Percentiles rank a stretch among this genome's conserved stretches.
phyloP scores from a whole-genome alignment of 2,329 filamentous ascomycete species.

The Aspergillus uvarum region DNA sequence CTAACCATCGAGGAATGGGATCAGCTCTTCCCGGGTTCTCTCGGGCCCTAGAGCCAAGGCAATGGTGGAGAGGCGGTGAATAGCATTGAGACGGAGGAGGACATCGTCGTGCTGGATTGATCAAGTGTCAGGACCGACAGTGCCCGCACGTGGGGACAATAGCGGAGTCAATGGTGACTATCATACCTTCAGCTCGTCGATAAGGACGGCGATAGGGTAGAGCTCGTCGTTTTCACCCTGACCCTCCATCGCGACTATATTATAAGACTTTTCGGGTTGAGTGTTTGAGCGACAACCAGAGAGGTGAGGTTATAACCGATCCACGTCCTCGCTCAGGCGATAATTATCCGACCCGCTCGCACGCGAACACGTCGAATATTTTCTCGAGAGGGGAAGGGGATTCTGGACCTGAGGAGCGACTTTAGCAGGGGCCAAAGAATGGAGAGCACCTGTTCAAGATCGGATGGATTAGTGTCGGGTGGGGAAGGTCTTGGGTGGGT shows the following conservation, averaged over 20 bases:
- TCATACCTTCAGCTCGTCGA: constrained; percentile 96
- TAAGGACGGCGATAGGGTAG: constrained; percentile 98
- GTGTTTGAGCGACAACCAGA: constrained; percentile 23
- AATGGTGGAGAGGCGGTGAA: constrained; percentile 96
- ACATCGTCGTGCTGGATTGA: constrained; percentile 88
- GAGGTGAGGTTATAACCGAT: constrained; percentile 30
- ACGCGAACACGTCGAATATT: constrained; percentile 25
- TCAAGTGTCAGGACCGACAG: constrained; percentile 14
- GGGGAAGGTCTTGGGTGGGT: constrained; percentile 15
- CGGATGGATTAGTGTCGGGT: constrained; percentile 18
- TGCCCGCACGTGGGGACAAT: constrained; percentile 17
- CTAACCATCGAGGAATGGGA: constrained; percentile 97
- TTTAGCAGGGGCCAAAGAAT: constrained; percentile 17
- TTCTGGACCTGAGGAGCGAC: constrained; percentile 19
- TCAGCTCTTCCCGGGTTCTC: constrained; percentile 95
- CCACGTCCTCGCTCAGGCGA: constrained; percentile 33
- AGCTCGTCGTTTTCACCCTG: constrained; percentile 94
- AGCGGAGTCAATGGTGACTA: constrained; percentile 10
- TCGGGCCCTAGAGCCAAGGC: constrained; percentile 93
- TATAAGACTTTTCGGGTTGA: constrained; percentile 22
- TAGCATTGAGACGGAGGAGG: constrained; percentile 94
- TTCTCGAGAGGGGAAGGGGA: constrained; percentile 4
- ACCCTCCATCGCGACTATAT: constrained; percentile 74
- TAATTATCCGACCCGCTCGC: constrained; percentile 27
- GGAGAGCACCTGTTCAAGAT: constrained; percentile 16